Base-by-base conservation (phyloP, 495 filamentous ascomycete species). In the Cercophora sp. region DNA sequence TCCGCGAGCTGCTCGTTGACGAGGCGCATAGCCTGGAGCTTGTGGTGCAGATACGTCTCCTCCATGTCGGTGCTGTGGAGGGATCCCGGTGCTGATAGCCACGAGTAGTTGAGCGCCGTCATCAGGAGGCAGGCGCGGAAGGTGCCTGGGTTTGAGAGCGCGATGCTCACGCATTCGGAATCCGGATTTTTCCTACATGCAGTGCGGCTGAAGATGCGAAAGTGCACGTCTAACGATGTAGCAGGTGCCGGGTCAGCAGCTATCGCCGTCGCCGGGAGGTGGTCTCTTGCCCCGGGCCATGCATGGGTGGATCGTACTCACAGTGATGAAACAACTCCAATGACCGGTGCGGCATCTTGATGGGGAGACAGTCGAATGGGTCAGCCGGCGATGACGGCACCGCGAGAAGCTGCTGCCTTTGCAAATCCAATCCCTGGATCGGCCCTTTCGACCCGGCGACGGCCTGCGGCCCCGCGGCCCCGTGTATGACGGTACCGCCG, bases 291-390 rank as follows among this genome's bases (percentile, higher is more conserved):
- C 29, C 29, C 6, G 29, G 8, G 8, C 29, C 29, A 6, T 6
- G 29, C 29, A 32, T 13, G 29, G 13, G 13, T 31, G 23, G 11
- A 32, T 25, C 13, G 11, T 6, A 54, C 56, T 24, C 41, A 63
- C 61, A 63, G 16, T 60, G 61, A 36, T 58, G 51, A 18, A 58
- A 63, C 25, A 58, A 39, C 45, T 63, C 61, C 48, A 60, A 27
- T 2, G 61, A 58, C 39, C 48, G 34, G 16, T 53, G 55, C 13
- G 57, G 55, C 57, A 60, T 60, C 26, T 52, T 47, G 15, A 63
- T 53, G 5, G 61, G 54, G 18, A 60, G 24, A 13, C 32, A 31
- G 47, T 60, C 55, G 23, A 63, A 63, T 8, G 61, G 61, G 27
- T 63, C 55, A 2, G 31, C 51, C 1, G 57, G 44, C 1, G 51